phyloP scores from a whole-genome alignment of 2,329 filamentous ascomycete species.

The Aschersonia sp. region DNA sequence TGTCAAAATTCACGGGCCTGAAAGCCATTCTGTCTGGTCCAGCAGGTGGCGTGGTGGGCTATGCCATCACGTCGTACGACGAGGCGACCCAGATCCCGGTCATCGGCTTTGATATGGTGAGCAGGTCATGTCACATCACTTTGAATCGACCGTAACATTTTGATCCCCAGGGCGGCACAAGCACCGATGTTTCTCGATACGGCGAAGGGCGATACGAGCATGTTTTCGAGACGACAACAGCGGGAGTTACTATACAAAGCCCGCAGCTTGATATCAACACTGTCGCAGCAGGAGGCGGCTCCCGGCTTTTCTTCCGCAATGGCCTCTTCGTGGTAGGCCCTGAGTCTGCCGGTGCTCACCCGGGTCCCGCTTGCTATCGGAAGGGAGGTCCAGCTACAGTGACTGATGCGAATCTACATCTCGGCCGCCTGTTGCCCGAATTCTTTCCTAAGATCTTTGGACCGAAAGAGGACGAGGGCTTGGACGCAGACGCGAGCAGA shows the following conservation, averaged over 20 bases:
- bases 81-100: conserved; percentile 51
- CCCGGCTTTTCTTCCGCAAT: conserved; percentile 54
- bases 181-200: conserved; percentile 60
- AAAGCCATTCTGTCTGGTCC: conserved; percentile 60
- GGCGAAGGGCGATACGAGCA: conserved; percentile 26
- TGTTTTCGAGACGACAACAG: conserved; percentile 60
- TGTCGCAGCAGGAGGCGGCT: conserved; percentile 64
- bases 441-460: conserved; percentile 53
- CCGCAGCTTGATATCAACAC: conserved; percentile 76
- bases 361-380: conserved; percentile 59
- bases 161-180: conserved; percentile 38
- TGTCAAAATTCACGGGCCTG: conserved; percentile 51
- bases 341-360: conserved; percentile 56
- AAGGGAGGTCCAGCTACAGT: conserved; percentile 59
- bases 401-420: conserved; percentile 57
- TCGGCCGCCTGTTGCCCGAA: conserved; percentile 44
- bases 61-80: conserved; percentile 61
- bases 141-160: neutral
- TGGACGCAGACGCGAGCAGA: conserved; percentile 25
- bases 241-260: conserved; percentile 64
- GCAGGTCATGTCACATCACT: neutral
- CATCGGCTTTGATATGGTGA: conserved; percentile 56
- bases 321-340: conserved; percentile 62
- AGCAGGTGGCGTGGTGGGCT: conserved; percentile 66
- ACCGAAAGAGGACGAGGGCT: conserved; percentile 9